Evolutionary conservation across 2,329 filamentous ascomycete genomes (phyloP), one percentile per base, ranked within the genome.

Genomic region (Monilinia laxa): DNA sequence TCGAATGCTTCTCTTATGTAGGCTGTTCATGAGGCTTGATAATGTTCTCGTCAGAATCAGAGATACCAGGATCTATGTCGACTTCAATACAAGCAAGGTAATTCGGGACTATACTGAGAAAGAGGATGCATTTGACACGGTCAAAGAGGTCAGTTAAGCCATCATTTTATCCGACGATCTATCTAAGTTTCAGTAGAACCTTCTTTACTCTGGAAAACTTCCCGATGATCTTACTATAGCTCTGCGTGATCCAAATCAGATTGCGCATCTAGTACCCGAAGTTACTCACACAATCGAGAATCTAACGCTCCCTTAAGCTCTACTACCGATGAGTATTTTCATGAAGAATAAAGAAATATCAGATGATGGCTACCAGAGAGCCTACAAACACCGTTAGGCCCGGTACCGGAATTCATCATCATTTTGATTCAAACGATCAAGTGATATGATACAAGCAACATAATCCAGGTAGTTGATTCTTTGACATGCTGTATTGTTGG

Each of bases 11-110:
- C 82, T 99, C 68, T 85, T 99, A 4, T 87, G 87, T 71, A 85
- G 95, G 31, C 89, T 97, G 76, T 99, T 97, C 78, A 91, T 99
- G 89, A 85, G 95, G 67, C 82, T 99, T 51, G 95, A 99, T 75
- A 90, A 92, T 74, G 95, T 99, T 56, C 76, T 99, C 54, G 85
- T 97, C 67, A 84, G 95, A 67, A 86, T 99, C 67, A 84, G 94
- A 65, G 95, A 99, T 76, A 98, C 94, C 0, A 84, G 95, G 69
- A 83, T 99, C 45, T 99, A 96, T 77, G 86, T 97, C 66, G 95
- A 99, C 76, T 97, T 98, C 77, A 86, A 82, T 53, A 87, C 84
- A 23, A 86, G 89, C 62, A 86, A 91, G 75, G 89, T 98, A 40
- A 89, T 96, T 40, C 83, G 94, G 70, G 94, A 99, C 79, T 97